Evolutionary conservation across 495 filamentous ascomycete genomes (phyloP).

Genomic region (Podospora bellae-mahoneyi): DNA sequence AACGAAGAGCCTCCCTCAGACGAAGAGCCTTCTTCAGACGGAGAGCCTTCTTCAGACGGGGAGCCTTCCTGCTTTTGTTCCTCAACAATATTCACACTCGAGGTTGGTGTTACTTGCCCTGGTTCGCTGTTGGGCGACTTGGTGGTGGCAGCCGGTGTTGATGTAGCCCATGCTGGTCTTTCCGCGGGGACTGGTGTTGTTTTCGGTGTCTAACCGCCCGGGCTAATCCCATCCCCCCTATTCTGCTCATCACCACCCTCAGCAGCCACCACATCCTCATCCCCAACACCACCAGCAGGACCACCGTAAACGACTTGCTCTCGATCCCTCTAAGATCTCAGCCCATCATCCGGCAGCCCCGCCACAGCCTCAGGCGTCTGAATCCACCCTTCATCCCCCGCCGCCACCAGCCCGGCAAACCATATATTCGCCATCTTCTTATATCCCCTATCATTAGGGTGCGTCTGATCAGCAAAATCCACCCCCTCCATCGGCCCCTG

Average conservation of each 20-base stretch:
- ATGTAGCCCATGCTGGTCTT: not conserved
- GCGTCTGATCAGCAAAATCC: conserved; percentile 48
- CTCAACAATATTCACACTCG: too few relatives aligned
- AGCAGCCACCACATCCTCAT: not conserved
- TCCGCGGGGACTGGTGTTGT: not conserved
- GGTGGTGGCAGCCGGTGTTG: not conserved
- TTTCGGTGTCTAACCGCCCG: too few relatives aligned
- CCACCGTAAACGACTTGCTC: not conserved
- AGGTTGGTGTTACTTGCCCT: too few relatives aligned
- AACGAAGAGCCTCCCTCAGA: not conserved
- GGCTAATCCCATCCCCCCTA: not conserved
- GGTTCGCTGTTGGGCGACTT: not conserved
- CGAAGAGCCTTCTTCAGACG: too few relatives aligned
- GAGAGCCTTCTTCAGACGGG: not conserved
- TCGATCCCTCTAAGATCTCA: not conserved
- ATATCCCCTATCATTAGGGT: conserved; percentile 52
- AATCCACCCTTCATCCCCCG: conserved; percentile 26
- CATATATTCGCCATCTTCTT: conserved; percentile 53
- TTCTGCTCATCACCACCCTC: not conserved
- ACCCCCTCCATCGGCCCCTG: conserved; percentile 23
- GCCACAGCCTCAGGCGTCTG: conserved; percentile 23
- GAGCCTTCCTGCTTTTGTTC: too few relatives aligned
- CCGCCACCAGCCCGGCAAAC: conserved; percentile 42
- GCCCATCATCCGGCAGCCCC: conserved; percentile 22
- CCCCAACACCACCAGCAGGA: not conserved